Evolutionary conservation across 2,329 filamentous ascomycete genomes (phyloP).

Genomic region (Clarireedia monteithiana): DNA sequence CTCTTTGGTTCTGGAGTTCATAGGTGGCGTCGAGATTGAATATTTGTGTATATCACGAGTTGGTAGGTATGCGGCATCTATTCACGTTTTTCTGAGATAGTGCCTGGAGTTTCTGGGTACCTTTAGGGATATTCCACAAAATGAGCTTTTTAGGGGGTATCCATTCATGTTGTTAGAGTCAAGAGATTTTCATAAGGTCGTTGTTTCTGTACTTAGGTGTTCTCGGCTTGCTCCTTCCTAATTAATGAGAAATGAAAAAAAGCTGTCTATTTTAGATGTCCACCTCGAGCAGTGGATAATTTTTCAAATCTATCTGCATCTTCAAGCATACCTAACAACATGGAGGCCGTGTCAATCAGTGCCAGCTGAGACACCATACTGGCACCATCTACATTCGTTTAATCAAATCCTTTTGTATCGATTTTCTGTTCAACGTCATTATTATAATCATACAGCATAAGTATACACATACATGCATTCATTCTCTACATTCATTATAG

Average conservation of each 20-base stretch:
- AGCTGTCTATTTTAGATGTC: not conserved
- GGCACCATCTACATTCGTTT: constrained; percentile 6
- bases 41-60: constrained; percentile 10
- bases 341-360: constrained; percentile 3
- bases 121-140: not conserved
- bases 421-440: no score
- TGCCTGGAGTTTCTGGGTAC: not conserved
- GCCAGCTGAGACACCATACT: constrained; percentile 6
- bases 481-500: not conserved
- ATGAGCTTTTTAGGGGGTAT: not conserved
- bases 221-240: constrained; percentile 4
- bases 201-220: constrained; percentile 6
- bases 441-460: not conserved
- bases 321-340: constrained; percentile 1
- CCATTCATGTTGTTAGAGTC: not conserved
- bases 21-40: constrained; percentile 7
- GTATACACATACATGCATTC: not conserved
- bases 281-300: not conserved
- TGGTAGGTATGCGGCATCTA: constrained; percentile 2
- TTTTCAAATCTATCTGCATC: not conserved
- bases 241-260: constrained; percentile 9
- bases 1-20: constrained; percentile 7
- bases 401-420: not conserved
- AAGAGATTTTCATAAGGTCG: not conserved
- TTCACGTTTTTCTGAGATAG: not conserved